Evolutionary conservation across 1,139 yeast genomes (phyloP), one percentile per base, ranked within the genome.

Genomic region (Geotrichum phurueaensis): DNA sequence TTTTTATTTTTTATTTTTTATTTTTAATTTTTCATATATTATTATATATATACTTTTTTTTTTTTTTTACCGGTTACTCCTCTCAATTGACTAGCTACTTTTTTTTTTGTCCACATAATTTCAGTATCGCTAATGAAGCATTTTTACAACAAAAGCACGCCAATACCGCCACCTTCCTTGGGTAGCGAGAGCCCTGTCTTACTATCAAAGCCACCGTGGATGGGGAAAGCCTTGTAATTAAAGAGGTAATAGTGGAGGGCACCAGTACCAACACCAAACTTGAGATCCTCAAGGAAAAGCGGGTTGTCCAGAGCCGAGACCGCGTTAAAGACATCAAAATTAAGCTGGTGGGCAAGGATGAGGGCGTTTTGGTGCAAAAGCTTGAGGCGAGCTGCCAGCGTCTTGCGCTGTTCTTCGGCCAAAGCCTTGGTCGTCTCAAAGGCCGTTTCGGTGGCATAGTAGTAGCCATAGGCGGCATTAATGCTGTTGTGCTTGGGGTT

Each of bases 201-300:
- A 43, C 77, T 73, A 64, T 84, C 84, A 51, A 90, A 76, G 6
- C 98, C 99, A 36, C 97, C 96, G 62, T 79, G 77, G 58, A 94
- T 82, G 2, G 91, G 92, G 76, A 84, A 84, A 6, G 95, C 86
- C 70, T 81, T 85, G 78, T 92, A 94, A 74, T 94, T 94, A 81
- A 94, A 95, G 69, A 95, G 77, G 72, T 94, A 94, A 73, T 87
- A 95, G 75, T 94, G 89, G 70, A 94, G 81, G 71, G 83, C 83
- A 0, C 99, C 99, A 73, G 94, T 98, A 53, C 99, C 99, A 56
- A 85, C 83, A 27, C 97, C 97, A 73, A 95, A 94, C 72, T 90
- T 89, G 75, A 89, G 80, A 57, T 87, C 85, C 49, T 89, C 87
- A 67, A 94, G 78, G 75, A 94, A 90, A 63, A 85, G 76, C 10